Percentiles rank a stretch among this genome's conserved stretches.
These are phyloP conservation scores for Pestalotiopsis fici DNA, from an alignment of 2,329 filamentous ascomycete species.

Conservation along the genomic window DNA sequence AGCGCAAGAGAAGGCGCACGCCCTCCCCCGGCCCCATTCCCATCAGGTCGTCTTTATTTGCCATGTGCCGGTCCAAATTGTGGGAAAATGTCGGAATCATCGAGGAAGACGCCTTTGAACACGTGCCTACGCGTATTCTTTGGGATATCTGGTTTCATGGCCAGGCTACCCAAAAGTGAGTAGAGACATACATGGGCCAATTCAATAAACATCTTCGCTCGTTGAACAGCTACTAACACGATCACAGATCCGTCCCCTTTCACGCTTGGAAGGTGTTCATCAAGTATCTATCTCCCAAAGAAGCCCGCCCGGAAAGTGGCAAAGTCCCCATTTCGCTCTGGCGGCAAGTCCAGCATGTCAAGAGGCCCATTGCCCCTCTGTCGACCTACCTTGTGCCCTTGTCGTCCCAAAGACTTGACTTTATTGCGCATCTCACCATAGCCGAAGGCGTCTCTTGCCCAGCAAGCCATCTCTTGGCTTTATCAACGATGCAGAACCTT, in stretches of 20 bases:
- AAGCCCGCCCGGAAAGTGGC: not conserved
- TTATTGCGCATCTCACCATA: conserved; percentile 28
- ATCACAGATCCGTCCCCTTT: not conserved
- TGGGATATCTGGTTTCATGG: conserved; percentile 1
- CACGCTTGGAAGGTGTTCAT: conserved; percentile 3
- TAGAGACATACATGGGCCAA: not conserved
- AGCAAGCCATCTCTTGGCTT: conserved; percentile 38
- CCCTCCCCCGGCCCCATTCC: not conserved
- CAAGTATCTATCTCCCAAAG: not conserved
- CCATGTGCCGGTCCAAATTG: not conserved
- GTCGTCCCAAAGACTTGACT: conserved; percentile 31
- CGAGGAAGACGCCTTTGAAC: not conserved
- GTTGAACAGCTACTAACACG: not conserved
- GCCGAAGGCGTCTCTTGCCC: conserved; percentile 14
- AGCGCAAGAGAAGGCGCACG: not conserved
- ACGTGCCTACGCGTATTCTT: not conserved
- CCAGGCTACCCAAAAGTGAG: not conserved
- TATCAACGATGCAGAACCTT: conserved; percentile 46
- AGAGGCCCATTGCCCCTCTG: conserved; percentile 20
- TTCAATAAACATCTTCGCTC: too few relatives aligned
- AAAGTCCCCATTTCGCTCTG: not conserved
- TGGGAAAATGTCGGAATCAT: not conserved
- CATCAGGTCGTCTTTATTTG: not conserved
- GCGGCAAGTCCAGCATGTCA: not conserved
- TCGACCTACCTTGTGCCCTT: conserved; percentile 37